A percentile compares a stretch with the other conserved stretches of the same genome.
phyloP scores from a whole-genome alignment of 2,329 filamentous ascomycete species.

The Fusarium zealandicum region DNA sequence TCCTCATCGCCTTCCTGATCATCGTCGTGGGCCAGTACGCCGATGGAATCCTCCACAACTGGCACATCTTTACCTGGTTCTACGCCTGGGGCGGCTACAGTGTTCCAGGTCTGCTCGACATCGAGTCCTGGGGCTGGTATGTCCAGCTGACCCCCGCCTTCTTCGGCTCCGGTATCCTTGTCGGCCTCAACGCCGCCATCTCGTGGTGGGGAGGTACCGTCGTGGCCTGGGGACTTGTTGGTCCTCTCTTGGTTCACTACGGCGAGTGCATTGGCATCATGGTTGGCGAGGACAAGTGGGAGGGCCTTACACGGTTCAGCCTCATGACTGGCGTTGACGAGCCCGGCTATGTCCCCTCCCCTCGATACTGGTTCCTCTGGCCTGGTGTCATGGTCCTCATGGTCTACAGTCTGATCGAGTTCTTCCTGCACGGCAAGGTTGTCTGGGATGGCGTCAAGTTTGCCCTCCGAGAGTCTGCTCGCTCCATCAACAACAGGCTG shows the following conservation, averaged over 20 bases:
- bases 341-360: constrained; percentile 45
- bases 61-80: constrained; percentile 61
- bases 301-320: constrained; percentile 42
- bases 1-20: constrained; percentile 57
- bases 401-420: constrained; percentile 51
- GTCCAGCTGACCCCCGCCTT: constrained; percentile 67
- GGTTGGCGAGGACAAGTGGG: constrained; percentile 42
- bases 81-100: constrained; percentile 62
- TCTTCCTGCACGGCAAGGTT: constrained; percentile 50
- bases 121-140: constrained; percentile 69
- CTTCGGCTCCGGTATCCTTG: constrained; percentile 63
- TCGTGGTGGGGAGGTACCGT: constrained; percentile 65
- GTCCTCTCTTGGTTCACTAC: constrained; percentile 55
- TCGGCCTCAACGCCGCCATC: constrained; percentile 60
- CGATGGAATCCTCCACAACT: constrained; percentile 66
- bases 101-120: constrained; percentile 55
- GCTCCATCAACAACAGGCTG: constrained; percentile 43
- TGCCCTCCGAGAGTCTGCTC: constrained; percentile 43
- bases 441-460: constrained; percentile 48
- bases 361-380: constrained; percentile 54
- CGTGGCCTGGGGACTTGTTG: constrained; percentile 63
- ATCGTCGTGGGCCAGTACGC: constrained; percentile 67
- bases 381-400: constrained; percentile 55
- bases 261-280: constrained; percentile 59
- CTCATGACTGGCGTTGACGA: constrained; percentile 42